Percentiles rank a stretch among this genome's conserved stretches.
Evolutionary conservation across 1,139 yeast species (phyloP).

Genomic region (Kodamaea derodonti): DNA sequence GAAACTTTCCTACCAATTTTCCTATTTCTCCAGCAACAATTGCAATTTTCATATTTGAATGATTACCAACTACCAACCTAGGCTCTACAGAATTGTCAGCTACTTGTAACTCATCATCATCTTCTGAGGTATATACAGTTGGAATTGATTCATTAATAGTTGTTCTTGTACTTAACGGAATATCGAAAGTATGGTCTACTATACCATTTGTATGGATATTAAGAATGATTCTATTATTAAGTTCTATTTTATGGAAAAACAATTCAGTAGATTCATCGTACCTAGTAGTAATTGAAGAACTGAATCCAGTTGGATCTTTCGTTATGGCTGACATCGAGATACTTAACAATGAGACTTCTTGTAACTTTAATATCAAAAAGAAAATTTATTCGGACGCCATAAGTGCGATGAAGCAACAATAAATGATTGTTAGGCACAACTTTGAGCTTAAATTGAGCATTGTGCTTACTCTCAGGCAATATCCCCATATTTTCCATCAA

Average conservation of each 20-base stretch:
- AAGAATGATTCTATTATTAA: constrained; percentile 31
- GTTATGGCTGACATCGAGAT: constrained; percentile 5
- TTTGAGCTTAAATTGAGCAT: no score
- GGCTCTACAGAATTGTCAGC: constrained; percentile 37
- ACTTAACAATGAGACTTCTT: no score
- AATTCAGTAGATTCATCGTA: constrained; percentile 16
- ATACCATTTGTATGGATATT: constrained; percentile 37
- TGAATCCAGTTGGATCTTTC: constrained; percentile 20
- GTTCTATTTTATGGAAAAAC: constrained; percentile 35
- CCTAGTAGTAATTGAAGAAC: constrained; percentile 16
- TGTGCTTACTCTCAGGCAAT: no score
- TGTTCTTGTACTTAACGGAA: constrained; percentile 36
- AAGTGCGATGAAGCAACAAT: no score
- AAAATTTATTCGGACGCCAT: no score
- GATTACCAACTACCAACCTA: constrained; percentile 36
- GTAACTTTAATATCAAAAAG: no score
- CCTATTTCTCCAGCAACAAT: constrained; percentile 44
- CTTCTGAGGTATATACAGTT: constrained; percentile 2
- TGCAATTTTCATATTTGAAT: constrained; percentile 36
- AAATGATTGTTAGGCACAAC: no score
- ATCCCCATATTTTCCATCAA: no score
- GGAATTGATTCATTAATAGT: constrained; percentile 13
- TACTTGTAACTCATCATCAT: constrained; percentile 9
- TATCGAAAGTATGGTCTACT: constrained; percentile 40
- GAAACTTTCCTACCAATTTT: constrained; percentile 25